Evolutionary conservation across 73 alveolate species (phyloP).

Genomic region (Paramecium primaurelia): DNA sequence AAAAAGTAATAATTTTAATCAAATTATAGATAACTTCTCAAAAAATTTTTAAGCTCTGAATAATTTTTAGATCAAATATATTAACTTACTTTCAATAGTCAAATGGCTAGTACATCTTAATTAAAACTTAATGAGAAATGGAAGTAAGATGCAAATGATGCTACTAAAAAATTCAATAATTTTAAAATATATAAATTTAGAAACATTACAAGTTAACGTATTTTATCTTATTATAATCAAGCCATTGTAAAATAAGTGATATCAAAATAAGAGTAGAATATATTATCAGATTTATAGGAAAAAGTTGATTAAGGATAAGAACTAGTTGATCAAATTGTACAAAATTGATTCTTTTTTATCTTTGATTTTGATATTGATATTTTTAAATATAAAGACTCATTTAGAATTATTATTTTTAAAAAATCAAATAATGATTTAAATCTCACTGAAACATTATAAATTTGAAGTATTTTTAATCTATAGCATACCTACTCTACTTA

Average conservation of each 20-base stretch:
- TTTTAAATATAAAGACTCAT: not conserved
- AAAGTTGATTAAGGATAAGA: not conserved
- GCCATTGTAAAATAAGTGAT: not conserved
- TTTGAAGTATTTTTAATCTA: not conserved
- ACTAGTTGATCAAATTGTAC: not conserved
- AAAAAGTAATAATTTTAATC: conserved; percentile 13
- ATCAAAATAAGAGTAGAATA: not conserved
- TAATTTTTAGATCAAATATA: conserved; percentile 50
- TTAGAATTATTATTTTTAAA: not conserved
- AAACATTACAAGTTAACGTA: not conserved
- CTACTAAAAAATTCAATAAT: not conserved
- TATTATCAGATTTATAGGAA: not conserved
- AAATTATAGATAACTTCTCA: not conserved
- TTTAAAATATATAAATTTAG: conserved; percentile 1
- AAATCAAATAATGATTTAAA: not conserved
- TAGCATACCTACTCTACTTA: not conserved
- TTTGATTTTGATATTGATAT: not conserved
- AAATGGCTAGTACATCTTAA: not conserved
- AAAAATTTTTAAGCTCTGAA: conserved; percentile 29
- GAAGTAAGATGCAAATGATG: conserved; percentile 29
- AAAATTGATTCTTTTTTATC: not conserved
- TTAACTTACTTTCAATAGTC: not conserved
- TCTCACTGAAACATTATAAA: not conserved
- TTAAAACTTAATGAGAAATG: not conserved
- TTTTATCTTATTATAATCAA: not conserved